Conservation (phyloP, 2,329 filamentous ascomycete genomes). For the Ophiostoma sp. region DNA sequence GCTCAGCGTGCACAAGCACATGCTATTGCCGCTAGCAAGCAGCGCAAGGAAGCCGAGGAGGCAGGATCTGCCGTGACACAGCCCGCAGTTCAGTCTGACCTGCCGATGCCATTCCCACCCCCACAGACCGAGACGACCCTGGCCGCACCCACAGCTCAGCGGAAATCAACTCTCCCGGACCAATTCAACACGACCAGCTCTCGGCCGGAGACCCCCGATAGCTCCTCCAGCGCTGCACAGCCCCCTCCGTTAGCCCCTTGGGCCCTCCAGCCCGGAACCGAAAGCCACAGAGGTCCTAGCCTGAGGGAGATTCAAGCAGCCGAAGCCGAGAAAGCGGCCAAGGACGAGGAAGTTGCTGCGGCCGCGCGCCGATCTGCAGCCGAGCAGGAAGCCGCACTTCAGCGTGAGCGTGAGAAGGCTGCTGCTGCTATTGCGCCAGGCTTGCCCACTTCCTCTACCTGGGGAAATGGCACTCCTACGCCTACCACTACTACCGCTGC, state of each 20-base stretch:
- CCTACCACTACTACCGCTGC: constrained; percentile 47
- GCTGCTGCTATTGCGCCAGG: constrained; percentile 60
- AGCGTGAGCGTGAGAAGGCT: constrained; percentile 55
- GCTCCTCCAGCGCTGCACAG: constrained; percentile 34
- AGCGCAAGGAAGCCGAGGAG: constrained; percentile 30
- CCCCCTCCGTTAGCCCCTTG: constrained; percentile 80
- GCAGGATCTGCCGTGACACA: no score
- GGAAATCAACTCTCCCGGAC: constrained; percentile 80
- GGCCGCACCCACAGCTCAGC: constrained; percentile 82
- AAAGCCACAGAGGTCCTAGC: constrained; percentile 75
- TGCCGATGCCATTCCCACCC: constrained; percentile 70
- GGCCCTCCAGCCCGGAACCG: constrained; percentile 75
- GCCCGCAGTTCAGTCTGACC: constrained; percentile 47
- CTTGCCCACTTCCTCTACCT: constrained; percentile 81
- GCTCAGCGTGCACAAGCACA: constrained; percentile 47
- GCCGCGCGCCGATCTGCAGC: constrained; percentile 70
- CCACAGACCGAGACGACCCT: constrained; percentile 62
- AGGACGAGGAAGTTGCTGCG: constrained; percentile 74
- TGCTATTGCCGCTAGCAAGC: constrained; percentile 25
- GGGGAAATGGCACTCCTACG: constrained; percentile 73
- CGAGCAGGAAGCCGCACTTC: constrained; percentile 67
- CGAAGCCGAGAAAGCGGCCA: constrained; percentile 86
- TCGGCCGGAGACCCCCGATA: constrained; percentile 69
- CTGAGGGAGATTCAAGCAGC: constrained; percentile 95
- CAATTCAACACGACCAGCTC: constrained; percentile 57